Conservation (phyloP, 2,329 filamentous ascomycete species). For the Botryotinia calthae region DNA sequence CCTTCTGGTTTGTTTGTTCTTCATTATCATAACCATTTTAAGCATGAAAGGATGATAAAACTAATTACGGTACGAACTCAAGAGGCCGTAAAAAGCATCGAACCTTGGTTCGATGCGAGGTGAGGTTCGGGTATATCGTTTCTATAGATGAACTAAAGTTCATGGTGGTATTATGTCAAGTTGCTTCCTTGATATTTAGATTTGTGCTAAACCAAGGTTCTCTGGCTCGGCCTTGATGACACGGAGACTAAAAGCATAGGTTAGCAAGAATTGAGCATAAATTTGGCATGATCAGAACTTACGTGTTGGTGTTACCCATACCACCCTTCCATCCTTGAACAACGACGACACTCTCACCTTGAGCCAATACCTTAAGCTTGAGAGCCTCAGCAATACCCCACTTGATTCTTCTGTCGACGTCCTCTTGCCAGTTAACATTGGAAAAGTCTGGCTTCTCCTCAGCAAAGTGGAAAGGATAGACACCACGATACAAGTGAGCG, state of each 20-base stretch:
- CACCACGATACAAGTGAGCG: slow-evolving; percentile 92
- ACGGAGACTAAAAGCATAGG: slow-evolving; percentile 33
- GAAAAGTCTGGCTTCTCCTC: slow-evolving; percentile 93
- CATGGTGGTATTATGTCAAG: slow-evolving; percentile 5
- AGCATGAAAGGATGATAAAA: slow-evolving; percentile 12
- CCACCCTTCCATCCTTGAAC: slow-evolving; percentile 91
- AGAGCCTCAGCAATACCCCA: slow-evolving; percentile 91
- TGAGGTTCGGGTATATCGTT: slow-evolving; percentile 3
- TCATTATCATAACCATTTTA: slow-evolving; percentile 18
- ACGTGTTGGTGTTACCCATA: slow-evolving; percentile 87
- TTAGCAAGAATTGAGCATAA: background rate
- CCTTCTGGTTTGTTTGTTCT: slow-evolving; percentile 5
- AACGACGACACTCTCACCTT: slow-evolving; percentile 74
- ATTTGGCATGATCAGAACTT: slow-evolving; percentile 13
- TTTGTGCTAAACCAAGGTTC: slow-evolving; percentile 31
- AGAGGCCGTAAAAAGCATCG: slow-evolving; percentile 1
- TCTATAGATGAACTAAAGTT: slow-evolving; percentile 6
- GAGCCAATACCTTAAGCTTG: slow-evolving; percentile 71
- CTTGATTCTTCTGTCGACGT: slow-evolving; percentile 95
- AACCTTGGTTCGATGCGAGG: slow-evolving; percentile 10
- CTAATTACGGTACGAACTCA: slow-evolving; percentile 1
- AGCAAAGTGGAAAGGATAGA: slow-evolving; percentile 95
- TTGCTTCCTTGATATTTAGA: slow-evolving; percentile 2
- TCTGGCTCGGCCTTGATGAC: slow-evolving; percentile 38
- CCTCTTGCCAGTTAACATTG: slow-evolving; percentile 94